phyloP scores from a whole-genome alignment of 495 filamentous ascomycete genomes.

The Jackrogersella minutella region DNA sequence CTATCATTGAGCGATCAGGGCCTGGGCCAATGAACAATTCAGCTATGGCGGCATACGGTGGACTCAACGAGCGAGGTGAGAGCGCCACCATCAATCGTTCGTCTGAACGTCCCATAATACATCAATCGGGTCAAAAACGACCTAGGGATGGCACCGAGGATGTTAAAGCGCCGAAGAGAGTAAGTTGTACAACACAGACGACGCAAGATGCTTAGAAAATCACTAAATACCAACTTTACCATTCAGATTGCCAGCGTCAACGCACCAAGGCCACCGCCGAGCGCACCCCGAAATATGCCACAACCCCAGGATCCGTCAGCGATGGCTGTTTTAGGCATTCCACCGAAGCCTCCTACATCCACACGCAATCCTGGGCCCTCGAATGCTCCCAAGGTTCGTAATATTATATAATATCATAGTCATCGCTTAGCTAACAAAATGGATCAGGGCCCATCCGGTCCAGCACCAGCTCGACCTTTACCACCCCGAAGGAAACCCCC shows the following conservation, averaged over 20 bases:
- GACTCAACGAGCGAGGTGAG: conserved; percentile 41
- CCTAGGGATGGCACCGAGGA: conserved; percentile 41
- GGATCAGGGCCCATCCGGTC: conserved; percentile 32
- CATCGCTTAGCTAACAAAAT: conserved; percentile 23
- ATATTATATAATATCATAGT: neutral
- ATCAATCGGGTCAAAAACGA: conserved; percentile 45
- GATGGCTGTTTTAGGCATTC: conserved; percentile 41
- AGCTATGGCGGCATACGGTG: conserved; percentile 17
- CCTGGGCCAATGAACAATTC: conserved; percentile 6
- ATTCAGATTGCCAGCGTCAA: conserved; percentile 31
- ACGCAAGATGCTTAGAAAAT: neutral
- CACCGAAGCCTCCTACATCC: conserved; percentile 17
- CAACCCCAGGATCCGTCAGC: conserved; percentile 42
- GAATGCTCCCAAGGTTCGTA: conserved; percentile 38
- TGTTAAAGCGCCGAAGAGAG: conserved; percentile 46
- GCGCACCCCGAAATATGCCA: conserved; percentile 38
- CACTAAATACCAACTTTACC: conserved; percentile 22
- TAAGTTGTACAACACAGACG: conserved; percentile 30
- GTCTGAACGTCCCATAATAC: conserved; percentile 39
- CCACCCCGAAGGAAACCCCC: conserved; percentile 43
- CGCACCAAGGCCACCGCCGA: conserved; percentile 26
- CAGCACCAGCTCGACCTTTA: conserved; percentile 35
- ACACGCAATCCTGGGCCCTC: conserved; percentile 6
- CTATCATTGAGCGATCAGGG: conserved; percentile 24
- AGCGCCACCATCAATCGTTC: conserved; percentile 28